Evolutionary conservation across 179 eudicot genomes (phyloP), one percentile per base, ranked within the genome.

Genomic region (Amaranthus tricolor): DNA sequence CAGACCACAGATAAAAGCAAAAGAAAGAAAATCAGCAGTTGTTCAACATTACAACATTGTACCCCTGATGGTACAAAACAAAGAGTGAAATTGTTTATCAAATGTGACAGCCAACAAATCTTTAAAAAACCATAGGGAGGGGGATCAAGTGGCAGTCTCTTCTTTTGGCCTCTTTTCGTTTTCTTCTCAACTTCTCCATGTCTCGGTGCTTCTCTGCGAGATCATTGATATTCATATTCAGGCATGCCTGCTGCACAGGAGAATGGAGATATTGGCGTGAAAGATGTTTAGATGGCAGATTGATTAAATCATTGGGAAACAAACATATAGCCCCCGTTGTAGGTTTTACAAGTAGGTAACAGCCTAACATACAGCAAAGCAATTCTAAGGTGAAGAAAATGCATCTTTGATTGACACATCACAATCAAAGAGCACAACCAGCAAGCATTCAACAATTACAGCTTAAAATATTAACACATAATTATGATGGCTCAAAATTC

Each of bases 101-200:
- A n/a, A n/a, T n/a, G n/a, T n/a, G n/a, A n/a, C n/a, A n/a, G n/a
- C n/a, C n/a, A n/a, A n/a, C n/a, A n/a, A n/a, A n/a, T n/a, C n/a
- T n/a, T n/a, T n/a, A n/a, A n/a, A n/a, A n/a, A n/a, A n/a, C n/a
- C n/a, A n/a, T n/a, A n/a, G n/a, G n/a, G n/a, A n/a, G n/a, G n/a
- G n/a, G n/a, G n/a, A n/a, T n/a, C n/a, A n/a, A n/a, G n/a, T n/a
- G n/a, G n/a, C n/a, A n/a, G n/a, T n/a, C n/a, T n/a, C n/a, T n/a
- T n/a, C n/a, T 92, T 84, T 94, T 94, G 64, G 86, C 86, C 61
- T 90, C 96, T 81, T 87, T 92, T 79, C 94, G 85, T 81, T 92
- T 94, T 77, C 85, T 88, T 82, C 85, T 84, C 40, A 89, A 78
- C 80, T 85, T 77, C 19, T 89, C 91, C 76, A 82, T 79, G 72